Evolutionary conservation across 495 filamentous ascomycete genomes (phyloP), one percentile per base, ranked within the genome.

Genomic region (Penicillium tannophilum): DNA sequence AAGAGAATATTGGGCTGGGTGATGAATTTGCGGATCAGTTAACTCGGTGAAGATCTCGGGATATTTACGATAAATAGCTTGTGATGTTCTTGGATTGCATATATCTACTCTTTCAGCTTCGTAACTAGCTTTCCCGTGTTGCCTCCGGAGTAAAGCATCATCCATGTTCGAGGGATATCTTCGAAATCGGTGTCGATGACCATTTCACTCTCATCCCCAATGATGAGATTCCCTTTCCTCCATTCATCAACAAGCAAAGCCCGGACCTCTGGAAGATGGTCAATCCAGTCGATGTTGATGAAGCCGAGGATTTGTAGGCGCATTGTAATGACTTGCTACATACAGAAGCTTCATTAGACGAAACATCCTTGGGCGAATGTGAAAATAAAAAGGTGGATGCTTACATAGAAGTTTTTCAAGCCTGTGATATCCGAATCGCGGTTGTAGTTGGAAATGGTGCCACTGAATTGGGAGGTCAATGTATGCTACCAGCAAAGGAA

Each of bases 111-210:
- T 45, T 57, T 58, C 42, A 78, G 53, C 57, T 78, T 79, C 5
- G 78, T 80, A 7, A 75, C 58, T 39, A 82, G 54, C 60, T 80
- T 80, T 3, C 85, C 84, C 2, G 67, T 82, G 58, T 89, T 88
- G 4, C 68, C 71, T 20, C 85, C 85, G 12, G 79, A 69, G 62
- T 84, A 85, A 35, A 87, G 61, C 54, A 78, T 68, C 54, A 72
- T 55, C 64, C 86, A 76, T 3, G 76, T 79, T 16, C 70, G 62
- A 2, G 86, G 82, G 5, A 85, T 73, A 20, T 70, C 74, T 58
- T 75, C 71, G 26, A 87, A 69, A 8, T 79, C 79, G 9, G 12
- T 43, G 6, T 23, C 39, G 7, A 53, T 17, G 20, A 53, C 33
- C 33, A 24, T 53, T 41, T 53, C 51, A 41, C 6, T 41, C 19